Conservation (phyloP, 2,329 filamentous ascomycete genomes). For the Ascosphaera pollenicola region DNA sequence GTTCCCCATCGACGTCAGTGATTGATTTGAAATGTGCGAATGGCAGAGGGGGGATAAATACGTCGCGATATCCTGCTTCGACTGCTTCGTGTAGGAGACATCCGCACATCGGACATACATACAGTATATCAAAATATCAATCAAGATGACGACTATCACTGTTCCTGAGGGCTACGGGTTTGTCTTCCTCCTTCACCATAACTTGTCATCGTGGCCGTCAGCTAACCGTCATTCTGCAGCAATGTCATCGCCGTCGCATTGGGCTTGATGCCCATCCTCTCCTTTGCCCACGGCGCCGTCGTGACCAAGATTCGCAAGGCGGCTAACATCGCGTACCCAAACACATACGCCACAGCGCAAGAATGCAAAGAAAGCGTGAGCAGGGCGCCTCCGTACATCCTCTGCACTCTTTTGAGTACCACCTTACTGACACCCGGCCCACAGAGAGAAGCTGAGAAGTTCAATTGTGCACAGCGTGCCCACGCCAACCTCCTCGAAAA, state of each 20-base stretch:
- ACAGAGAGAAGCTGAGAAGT: conserved; percentile 22
- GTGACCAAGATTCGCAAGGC: conserved; percentile 25
- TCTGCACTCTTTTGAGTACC: not conserved
- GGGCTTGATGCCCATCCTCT: conserved; percentile 30
- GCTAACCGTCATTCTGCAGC: conserved; percentile 14
- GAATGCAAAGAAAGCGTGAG: conserved; percentile 27
- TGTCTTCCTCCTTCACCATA: conserved; percentile 4
- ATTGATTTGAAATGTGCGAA: too few relatives aligned
- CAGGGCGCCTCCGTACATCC: conserved; percentile 1
- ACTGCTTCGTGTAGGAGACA: too few relatives aligned
- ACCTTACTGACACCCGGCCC: conserved; percentile 1
- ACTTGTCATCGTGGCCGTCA: not conserved
- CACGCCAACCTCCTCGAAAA: conserved; percentile 40
- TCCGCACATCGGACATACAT: not conserved
- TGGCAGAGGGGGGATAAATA: too few relatives aligned
- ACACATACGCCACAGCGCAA: conserved; percentile 33
- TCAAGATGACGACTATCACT: conserved; percentile 19
- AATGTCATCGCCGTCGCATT: conserved; percentile 32
- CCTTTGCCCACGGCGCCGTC: conserved; percentile 27
- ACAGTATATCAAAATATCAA: not conserved
- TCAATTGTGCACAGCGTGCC: conserved; percentile 33
- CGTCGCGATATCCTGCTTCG: too few relatives aligned
- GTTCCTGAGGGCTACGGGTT: conserved; percentile 29
- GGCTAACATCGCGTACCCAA: conserved; percentile 34
- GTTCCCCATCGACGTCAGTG: too few relatives aligned